Conservation (phyloP, 225 moss, liverwort and hornwort genomes). For the Polytrichum commune region DNA sequence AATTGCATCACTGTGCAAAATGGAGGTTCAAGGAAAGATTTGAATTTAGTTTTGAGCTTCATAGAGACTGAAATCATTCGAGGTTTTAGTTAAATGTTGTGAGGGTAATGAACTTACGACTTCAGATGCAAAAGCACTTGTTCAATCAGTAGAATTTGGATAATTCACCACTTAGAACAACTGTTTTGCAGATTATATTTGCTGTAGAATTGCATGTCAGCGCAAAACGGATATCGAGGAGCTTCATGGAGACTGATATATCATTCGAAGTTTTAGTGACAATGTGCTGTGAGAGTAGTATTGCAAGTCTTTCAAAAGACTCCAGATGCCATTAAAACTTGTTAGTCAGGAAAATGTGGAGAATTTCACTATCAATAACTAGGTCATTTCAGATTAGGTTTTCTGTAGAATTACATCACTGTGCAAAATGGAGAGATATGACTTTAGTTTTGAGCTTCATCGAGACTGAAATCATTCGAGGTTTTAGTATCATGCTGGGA, state of each 20-base stretch:
- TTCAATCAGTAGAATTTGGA: too few relatives aligned
- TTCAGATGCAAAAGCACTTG: conserved; percentile 37
- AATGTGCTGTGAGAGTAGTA: neutral
- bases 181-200: too few relatives aligned
- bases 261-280: neutral
- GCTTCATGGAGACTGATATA: neutral
- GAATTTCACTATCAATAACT: too few relatives aligned
- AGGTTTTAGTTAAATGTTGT: neutral
- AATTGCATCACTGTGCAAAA: neutral
- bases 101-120: conserved; percentile 41
- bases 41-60: neutral
- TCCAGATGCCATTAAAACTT: conserved; percentile 37
- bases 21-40: neutral
- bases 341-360: too few relatives aligned
- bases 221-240: neutral
- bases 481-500: neutral
- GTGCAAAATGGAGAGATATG: neutral
- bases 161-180: too few relatives aligned
- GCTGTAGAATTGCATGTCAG: too few relatives aligned
- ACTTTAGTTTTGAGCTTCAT: neutral
- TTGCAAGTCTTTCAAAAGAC: conserved; percentile 56
- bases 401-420: neutral
- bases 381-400: too few relatives aligned
- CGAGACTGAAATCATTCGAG: neutral
- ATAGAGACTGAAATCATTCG: neutral